Evolutionary conservation across 2,329 filamentous ascomycete species (phyloP).

Genomic region (Pyrenophora graminea): DNA sequence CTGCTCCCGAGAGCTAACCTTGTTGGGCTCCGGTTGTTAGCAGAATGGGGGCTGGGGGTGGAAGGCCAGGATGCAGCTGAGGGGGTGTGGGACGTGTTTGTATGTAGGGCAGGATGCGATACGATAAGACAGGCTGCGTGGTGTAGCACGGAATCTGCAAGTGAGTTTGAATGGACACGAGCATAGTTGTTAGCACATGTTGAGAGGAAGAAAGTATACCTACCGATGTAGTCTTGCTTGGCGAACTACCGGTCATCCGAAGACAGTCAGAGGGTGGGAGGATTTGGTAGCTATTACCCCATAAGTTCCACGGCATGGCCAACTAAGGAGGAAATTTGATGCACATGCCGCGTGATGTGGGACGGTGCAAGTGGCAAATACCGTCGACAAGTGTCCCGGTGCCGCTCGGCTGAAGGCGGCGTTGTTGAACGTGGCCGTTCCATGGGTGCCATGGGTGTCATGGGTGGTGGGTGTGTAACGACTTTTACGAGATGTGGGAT

Average conservation of each 20-base stretch:
- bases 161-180: too few species aligned
- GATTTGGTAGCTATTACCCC: constrained; percentile 5
- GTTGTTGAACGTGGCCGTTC: constrained; percentile 15
- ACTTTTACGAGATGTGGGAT: constrained; percentile 42
- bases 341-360: constrained; percentile 32
- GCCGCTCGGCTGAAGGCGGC: constrained; percentile 15
- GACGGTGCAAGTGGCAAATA: constrained; percentile 19
- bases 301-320: constrained; percentile 19
- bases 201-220: too few species aligned
- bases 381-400: constrained; percentile 18
- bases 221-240: not conserved
- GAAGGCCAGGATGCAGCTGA: not conserved
- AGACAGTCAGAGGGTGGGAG: constrained; percentile 5
- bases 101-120: not conserved
- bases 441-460: constrained; percentile 5
- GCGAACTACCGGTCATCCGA: not conserved
- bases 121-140: not conserved
- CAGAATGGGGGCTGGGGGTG: not conserved
- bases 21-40: not conserved
- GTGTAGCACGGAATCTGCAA: too few species aligned
- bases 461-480: constrained; percentile 10
- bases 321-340: constrained; percentile 11
- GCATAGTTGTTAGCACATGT: too few species aligned
- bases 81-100: not conserved
- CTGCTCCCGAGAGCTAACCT: constrained; percentile 29